Evolutionary conservation across 768 basidiomycete genomes (phyloP).

Genomic region (Cyclocybe cylindracea): DNA sequence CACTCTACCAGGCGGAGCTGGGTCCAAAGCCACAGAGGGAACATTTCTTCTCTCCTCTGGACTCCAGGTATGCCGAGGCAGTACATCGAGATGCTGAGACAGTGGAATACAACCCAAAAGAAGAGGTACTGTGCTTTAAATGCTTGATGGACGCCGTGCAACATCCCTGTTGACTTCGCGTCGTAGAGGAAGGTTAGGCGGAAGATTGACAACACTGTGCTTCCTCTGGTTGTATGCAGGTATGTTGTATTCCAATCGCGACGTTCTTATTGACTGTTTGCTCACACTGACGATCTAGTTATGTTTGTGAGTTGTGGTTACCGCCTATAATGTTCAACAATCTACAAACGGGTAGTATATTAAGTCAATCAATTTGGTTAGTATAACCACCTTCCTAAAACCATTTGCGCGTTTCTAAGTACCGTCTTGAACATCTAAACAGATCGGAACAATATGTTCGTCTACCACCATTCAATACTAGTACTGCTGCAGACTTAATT

Average conservation of each 20-base stretch:
- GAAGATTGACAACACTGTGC: conserved; percentile 52
- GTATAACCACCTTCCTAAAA: conserved; percentile 2
- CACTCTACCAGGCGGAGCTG: conserved; percentile 40
- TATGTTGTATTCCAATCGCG: conserved; percentile 17
- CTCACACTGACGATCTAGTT: conserved; percentile 27
- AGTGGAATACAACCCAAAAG: conserved; percentile 49
- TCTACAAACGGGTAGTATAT: not conserved
- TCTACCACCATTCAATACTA: not conserved
- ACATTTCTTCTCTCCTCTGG: conserved; percentile 50
- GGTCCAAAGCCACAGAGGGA: conserved; percentile 40
- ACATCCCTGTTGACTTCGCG: not conserved
- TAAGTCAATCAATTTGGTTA: conserved; percentile 48
- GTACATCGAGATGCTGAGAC: conserved; percentile 49
- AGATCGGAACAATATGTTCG: conserved; percentile 62
- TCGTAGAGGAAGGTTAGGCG: conserved; percentile 40
- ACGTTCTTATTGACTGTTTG: not conserved
- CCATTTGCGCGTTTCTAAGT: not conserved
- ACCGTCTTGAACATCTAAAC: not conserved
- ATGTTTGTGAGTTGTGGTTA: conserved; percentile 41
- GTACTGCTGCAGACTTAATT: not conserved
- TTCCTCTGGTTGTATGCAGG: conserved; percentile 53
- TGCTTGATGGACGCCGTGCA: too few species aligned
- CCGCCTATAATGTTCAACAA: conserved; percentile 5
- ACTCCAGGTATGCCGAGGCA: conserved; percentile 46
- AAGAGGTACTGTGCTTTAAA: conserved; percentile 36